phyloP scores from a whole-genome alignment of 257 asterid species.

The Verbena officinalis region DNA sequence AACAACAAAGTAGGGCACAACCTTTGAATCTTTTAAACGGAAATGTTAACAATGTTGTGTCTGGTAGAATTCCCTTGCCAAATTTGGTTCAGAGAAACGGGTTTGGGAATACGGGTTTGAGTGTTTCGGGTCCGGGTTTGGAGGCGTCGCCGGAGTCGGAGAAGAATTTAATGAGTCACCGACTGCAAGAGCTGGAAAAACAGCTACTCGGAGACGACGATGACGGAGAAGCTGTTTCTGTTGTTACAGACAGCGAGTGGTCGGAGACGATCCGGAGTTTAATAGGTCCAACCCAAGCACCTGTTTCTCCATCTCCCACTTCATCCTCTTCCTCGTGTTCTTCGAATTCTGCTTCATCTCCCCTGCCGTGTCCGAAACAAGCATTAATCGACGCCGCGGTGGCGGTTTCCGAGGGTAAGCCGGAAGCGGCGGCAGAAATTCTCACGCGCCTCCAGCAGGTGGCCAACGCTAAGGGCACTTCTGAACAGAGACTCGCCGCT shows the following conservation, averaged over 20 bases:
- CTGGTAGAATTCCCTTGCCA: slow-evolving; percentile 32
- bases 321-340: slow-evolving; percentile 78
- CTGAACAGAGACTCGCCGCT: slow-evolving; percentile 61
- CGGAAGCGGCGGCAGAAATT: slow-evolving; percentile 55
- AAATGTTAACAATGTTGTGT: slow-evolving; percentile 23
- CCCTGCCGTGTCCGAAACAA: slow-evolving; percentile 56
- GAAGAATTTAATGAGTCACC: slow-evolving; percentile 55
- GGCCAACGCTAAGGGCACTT: slow-evolving; percentile 54
- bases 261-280: slow-evolving; percentile 69
- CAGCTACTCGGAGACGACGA: slow-evolving; percentile 72
- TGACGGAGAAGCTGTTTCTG: slow-evolving; percentile 52
- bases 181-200: slow-evolving; percentile 74
- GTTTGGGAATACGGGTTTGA: slow-evolving; percentile 3
- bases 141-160: slow-evolving; percentile 40
- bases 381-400: slow-evolving; percentile 55
- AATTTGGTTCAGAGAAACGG: slow-evolving; percentile 40
- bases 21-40: slow-evolving; percentile 20
- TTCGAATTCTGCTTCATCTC: slow-evolving; percentile 66
- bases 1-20: slow-evolving; percentile 49
- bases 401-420: slow-evolving; percentile 59
- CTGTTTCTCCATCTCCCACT: slow-evolving; percentile 64
- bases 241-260: slow-evolving; percentile 72
- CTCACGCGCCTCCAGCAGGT: slow-evolving; percentile 82
- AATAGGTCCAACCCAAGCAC: slow-evolving; percentile 39
- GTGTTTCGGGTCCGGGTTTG: slow-evolving; percentile 7